Evolutionary conservation across 768 basidiomycete genomes (phyloP), one percentile per base, ranked within the genome.

Genomic region (Polyporus arcularius): DNA sequence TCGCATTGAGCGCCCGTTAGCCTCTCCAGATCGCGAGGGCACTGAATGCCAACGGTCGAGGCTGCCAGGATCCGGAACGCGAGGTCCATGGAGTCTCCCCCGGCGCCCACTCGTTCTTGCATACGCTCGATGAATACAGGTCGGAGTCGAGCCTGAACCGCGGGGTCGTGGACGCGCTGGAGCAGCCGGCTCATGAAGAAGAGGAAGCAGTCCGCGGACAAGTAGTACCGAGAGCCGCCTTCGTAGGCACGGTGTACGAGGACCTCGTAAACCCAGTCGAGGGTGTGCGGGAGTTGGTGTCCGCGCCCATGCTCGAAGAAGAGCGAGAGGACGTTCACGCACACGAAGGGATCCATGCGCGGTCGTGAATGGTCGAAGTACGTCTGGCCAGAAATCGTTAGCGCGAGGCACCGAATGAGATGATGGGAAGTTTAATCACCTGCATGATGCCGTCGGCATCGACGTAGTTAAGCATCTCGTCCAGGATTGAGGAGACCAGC

Each of bases 211-310:
- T 85, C 82, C 0, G 82, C 69, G 1, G 78, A 79, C 39, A 76
- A 75, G 65, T 85, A 85, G 67, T 85, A 86, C 4, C 81, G 73
- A 5, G 84, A 83, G 9, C 84, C 84, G 11, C 82, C 78, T 21
- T 81, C 66, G 65, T 85, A 85, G 7, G 82, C 83, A 21, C 83
- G 78, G 65, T 84, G 77, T 26, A 76, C 65, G 30, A 86, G 77
- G 31, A 83, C 79, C 40, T 79, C 77, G 52, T 74, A 68, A 6
- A 84, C 74, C 82, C 83, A 86, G 38, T 78, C 72, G 32, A 80
- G 73, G 0, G 82, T 82, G 30, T 65, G 59, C 12, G 73, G 66
- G 0, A 85, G 74, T 49, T 85, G 79, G 8, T 70, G 65, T 0
- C 80, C 82, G 1, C 83, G 79, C 4, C 81, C 80, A 57, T 82